These are phyloP conservation scores for Hibiscus syriacus DNA, from an alignment of 345 rosid genomes.

Conservation along the genomic window DNA sequence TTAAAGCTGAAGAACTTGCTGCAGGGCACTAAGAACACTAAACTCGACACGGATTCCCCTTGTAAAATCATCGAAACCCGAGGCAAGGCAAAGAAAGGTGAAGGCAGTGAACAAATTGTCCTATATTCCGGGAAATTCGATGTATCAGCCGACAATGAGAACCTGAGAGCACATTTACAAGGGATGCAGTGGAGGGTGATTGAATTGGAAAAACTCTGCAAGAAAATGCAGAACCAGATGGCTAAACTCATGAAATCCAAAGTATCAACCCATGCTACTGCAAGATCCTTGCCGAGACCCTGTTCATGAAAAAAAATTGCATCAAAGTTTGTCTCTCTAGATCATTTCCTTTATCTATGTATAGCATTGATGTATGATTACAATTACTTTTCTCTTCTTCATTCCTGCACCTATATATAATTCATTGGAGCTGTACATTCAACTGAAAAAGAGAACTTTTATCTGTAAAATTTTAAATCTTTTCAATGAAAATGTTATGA, in stretches of 20 bases:
- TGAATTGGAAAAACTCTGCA: slow-evolving; percentile 80
- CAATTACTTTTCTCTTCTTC: slow-evolving; percentile 9
- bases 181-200: slow-evolving; percentile 83
- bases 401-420: slow-evolving; percentile 4
- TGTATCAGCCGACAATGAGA: slow-evolving; percentile 33
- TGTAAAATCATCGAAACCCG: slow-evolving; percentile 8
- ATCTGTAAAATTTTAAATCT: slow-evolving; percentile 8
- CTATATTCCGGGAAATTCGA: slow-evolving; percentile 45
- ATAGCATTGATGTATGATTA: slow-evolving; percentile 17
- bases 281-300: slow-evolving; percentile 68
- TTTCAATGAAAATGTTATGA: too few relatives aligned
- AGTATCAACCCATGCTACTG: slow-evolving; percentile 29
- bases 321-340: background rate
- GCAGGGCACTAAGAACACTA: slow-evolving; percentile 14
- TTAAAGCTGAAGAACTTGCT: slow-evolving; percentile 40
- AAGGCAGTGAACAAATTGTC: slow-evolving; percentile 28
- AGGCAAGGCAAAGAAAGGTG: slow-evolving; percentile 22
- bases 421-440: slow-evolving; percentile 28
- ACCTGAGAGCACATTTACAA: slow-evolving; percentile 51
- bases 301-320: slow-evolving; percentile 49
- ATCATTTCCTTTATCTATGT: slow-evolving; percentile 13
- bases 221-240: slow-evolving; percentile 79
- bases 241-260: slow-evolving; percentile 60
- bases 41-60: slow-evolving; percentile 17
- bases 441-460: slow-evolving; percentile 13